Base-by-base conservation (phyloP, 345 rosid genomes). In the Moricandia moricandioides region DNA sequence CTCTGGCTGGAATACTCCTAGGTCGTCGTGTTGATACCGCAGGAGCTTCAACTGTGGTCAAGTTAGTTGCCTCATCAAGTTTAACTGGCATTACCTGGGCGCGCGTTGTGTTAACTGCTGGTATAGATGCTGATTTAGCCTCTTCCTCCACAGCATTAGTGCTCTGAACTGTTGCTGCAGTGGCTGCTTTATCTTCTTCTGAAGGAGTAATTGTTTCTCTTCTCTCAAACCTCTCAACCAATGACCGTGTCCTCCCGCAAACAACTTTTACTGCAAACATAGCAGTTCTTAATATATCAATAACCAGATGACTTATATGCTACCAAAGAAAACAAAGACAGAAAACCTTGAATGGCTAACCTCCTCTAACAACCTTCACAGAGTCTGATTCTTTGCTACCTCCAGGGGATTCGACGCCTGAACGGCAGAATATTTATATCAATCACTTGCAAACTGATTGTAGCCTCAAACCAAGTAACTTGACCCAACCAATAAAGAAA, bases 151-250 rank as follows among this genome's bases (percentile, higher is more conserved):
- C 74, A 31, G 43, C 54, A 72, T 51, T 52, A 59, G 73, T 43
- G 81, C 35, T 67, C 27, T 59, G 68, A 55, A 34, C 66, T 62
- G 55, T 57, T 67, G 77, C 59, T 71, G 51, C 60, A 75, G 60
- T 73, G 59, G 62, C 65, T 59, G 74, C 78, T 78, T 75, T 82
- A 73, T 84, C 86, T 74, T 83, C 86, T 74, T 83, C 89, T 70
- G 61, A 57, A 72, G 24, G 72, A 75, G 73, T 80, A 30, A 74
- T 43, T 66, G 52, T 85, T 66, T 91, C 92, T 75, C 83, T 77
- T 82, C 84, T 83, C 84, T 95, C 99, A 85, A 95, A 95, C 82
- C 82, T 90, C 85, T 92, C 99, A 61, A 95, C 99, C 75, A 95
- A 85, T 49, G 87, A 51, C 40, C 99, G 97, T 4, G 97, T 95